These are phyloP conservation scores for Micractinium conductrix DNA, from an alignment of 139 green algal species.

Conservation along the genomic window DNA sequence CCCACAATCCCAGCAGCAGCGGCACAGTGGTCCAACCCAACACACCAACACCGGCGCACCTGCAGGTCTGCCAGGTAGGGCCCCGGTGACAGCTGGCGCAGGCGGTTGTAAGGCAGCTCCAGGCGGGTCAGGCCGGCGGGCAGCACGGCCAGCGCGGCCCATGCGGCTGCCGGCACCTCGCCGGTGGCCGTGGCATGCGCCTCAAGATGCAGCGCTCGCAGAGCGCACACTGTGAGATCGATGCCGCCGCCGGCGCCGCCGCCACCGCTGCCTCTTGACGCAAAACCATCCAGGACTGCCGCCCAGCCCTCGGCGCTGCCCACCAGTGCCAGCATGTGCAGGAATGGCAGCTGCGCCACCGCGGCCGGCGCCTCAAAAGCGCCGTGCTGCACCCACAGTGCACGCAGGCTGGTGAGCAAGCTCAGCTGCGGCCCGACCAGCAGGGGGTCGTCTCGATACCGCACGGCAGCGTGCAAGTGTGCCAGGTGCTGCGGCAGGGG, in stretches of 20 bases:
- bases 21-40: background rate
- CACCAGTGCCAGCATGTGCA: conserved; percentile 18
- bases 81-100: background rate
- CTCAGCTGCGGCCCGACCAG: background rate
- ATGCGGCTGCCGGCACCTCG: conserved; percentile 10
- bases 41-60: background rate
- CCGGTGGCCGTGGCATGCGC: background rate
- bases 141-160: background rate
- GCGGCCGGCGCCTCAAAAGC: background rate
- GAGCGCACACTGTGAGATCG: background rate
- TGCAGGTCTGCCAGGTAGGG: background rate
- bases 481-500: background rate
- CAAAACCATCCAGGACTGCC: background rate
- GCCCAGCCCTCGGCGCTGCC: background rate
- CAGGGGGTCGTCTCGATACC: conserved; percentile 14
- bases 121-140: background rate
- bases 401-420: background rate
- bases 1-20: background rate
- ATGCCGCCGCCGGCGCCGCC: background rate
- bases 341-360: background rate
- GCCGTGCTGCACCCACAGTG: conserved; percentile 28
- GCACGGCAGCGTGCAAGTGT: conserved; percentile 5
- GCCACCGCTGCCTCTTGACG: background rate
- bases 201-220: conserved; percentile 17
- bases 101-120: conserved; percentile 17